Conservation (phyloP, 306 rosid genomes). For the Quercus cerris region DNA sequence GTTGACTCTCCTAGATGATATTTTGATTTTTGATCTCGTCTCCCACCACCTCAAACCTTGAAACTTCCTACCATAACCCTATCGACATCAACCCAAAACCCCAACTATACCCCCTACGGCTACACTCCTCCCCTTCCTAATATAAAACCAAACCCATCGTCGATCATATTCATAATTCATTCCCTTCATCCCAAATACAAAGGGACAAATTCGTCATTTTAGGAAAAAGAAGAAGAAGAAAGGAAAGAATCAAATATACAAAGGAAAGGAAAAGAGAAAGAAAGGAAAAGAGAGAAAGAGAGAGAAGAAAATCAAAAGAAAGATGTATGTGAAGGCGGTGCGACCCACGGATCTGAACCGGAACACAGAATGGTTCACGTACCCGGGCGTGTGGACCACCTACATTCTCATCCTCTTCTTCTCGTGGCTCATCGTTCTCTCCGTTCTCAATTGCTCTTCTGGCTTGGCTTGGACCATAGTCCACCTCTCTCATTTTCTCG, state of each 20-base stretch:
- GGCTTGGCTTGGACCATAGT: constrained; percentile 53
- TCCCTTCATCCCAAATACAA: too few species aligned
- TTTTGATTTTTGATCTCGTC: not conserved
- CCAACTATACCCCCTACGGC: not conserved
- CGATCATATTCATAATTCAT: too few species aligned
- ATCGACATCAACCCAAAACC: not conserved
- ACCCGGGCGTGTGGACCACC: constrained; percentile 46
- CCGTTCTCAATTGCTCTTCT: constrained; percentile 32
- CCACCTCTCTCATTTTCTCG: constrained; percentile 38
- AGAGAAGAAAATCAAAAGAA: not conserved
- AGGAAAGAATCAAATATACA: too few species aligned
- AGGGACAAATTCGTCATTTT: too few species aligned
- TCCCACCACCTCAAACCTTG: not conserved
- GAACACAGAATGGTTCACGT: constrained; percentile 50
- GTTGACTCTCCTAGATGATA: not conserved
- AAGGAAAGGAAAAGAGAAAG: too few species aligned
- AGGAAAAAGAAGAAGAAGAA: accelerated
- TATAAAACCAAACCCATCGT: too few species aligned
- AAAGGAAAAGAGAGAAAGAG: not conserved
- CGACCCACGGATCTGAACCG: constrained; percentile 48
- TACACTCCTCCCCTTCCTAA: not conserved
- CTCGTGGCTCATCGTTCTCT: constrained; percentile 41
- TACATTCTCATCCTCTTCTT: constrained; percentile 39
- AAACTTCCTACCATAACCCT: too few species aligned
- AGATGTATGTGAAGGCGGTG: constrained; percentile 36